Evolutionary conservation across 495 filamentous ascomycete genomes (phyloP).

Genomic region (Baudoinia panamericana): DNA sequence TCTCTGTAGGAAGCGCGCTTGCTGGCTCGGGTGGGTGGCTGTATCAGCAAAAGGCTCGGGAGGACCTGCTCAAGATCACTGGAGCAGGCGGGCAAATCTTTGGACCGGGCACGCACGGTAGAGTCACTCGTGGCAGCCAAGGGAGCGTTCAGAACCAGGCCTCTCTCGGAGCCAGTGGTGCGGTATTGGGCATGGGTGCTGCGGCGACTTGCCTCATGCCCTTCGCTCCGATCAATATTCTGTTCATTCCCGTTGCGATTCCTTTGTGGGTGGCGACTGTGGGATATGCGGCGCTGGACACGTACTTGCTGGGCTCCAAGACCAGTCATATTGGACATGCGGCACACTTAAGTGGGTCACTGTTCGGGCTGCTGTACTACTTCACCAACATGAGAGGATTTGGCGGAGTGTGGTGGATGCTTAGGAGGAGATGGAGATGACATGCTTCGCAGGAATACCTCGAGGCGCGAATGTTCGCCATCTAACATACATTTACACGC

Average conservation of each 20-base stretch:
- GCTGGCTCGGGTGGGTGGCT: constrained; percentile 12
- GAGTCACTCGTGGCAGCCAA: no score
- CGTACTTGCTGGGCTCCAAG: constrained; percentile 18
- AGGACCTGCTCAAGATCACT: background rate
- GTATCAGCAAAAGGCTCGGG: constrained; percentile 1
- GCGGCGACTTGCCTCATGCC: constrained; percentile 19
- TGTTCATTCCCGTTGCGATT: constrained; percentile 24
- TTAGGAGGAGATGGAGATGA: background rate
- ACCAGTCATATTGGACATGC: constrained; percentile 21
- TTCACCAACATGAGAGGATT: constrained; percentile 15
- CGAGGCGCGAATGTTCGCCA: background rate
- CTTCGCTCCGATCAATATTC: constrained; percentile 4
- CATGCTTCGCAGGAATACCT: no score
- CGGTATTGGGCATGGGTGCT: constrained; percentile 26
- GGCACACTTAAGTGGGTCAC: constrained; percentile 27
- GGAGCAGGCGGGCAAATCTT: no score
- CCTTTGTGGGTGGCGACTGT: constrained; percentile 23
- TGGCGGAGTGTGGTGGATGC: constrained; percentile 10
- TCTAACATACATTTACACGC: background rate
- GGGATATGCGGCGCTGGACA: constrained; percentile 24
- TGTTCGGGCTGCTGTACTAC: constrained; percentile 26
- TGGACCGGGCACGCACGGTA: no score
- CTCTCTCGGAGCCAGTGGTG: constrained; percentile 25
- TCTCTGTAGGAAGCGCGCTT: constrained; percentile 23
- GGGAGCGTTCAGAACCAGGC: background rate